Conservation (phyloP, 2,329 filamentous ascomycete species). For the Coleophoma crateriformis region DNA sequence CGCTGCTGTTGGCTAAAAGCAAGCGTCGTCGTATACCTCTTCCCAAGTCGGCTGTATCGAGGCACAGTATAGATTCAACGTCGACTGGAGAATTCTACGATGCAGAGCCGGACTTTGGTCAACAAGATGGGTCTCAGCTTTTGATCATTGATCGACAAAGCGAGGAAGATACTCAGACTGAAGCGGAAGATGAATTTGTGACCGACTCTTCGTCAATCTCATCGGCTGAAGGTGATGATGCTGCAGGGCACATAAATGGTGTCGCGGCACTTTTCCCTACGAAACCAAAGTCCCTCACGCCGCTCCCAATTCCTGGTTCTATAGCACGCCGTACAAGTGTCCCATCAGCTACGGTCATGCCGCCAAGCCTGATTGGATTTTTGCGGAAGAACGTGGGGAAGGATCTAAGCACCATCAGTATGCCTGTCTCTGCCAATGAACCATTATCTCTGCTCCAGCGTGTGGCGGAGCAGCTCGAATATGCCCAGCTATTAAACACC, state of each 20-base stretch:
- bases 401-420: slow-evolving; percentile 91
- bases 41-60: slow-evolving; percentile 40
- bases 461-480: slow-evolving; percentile 85
- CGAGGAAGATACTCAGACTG: slow-evolving; percentile 58
- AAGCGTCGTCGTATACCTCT: slow-evolving; percentile 65
- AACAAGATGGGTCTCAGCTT: slow-evolving; percentile 54
- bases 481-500: slow-evolving; percentile 75
- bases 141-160: slow-evolving; percentile 70
- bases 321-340: slow-evolving; percentile 67
- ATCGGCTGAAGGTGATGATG: slow-evolving; percentile 50
- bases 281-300: slow-evolving; percentile 69
- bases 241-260: slow-evolving; percentile 40
- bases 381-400: slow-evolving; percentile 97
- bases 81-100: slow-evolving; percentile 92
- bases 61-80: slow-evolving; percentile 73
- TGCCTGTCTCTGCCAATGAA: slow-evolving; percentile 96
- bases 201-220: slow-evolving; percentile 52
- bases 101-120: slow-evolving; percentile 60
- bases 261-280: slow-evolving; percentile 70
- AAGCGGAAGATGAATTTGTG: slow-evolving; percentile 43
- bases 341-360: slow-evolving; percentile 67
- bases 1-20: slow-evolving; percentile 68
- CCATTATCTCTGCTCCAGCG: slow-evolving; percentile 84
- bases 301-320: slow-evolving; percentile 64
- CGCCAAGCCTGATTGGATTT: slow-evolving; percentile 89